Conservation (phyloP, 495 filamentous ascomycete species). For the Glonium stellatum region DNA sequence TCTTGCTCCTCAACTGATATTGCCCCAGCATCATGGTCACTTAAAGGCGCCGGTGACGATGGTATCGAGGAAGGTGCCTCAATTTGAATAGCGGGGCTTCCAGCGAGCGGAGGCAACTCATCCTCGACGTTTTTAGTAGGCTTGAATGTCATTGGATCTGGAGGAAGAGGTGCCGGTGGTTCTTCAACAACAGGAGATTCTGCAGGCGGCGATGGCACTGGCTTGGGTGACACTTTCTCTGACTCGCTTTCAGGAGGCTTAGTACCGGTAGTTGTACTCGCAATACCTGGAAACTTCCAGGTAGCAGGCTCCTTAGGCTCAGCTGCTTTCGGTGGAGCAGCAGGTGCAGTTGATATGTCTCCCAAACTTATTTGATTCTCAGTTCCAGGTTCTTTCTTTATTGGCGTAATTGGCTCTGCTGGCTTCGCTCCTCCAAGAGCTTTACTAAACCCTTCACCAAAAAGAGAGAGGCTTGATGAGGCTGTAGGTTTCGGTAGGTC, state of each 20-base stretch:
- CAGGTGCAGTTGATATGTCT: slow-evolving; percentile 50
- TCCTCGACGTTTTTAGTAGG: slow-evolving; percentile 28
- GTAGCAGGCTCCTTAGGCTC: slow-evolving; percentile 41
- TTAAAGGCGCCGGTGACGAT: slow-evolving; percentile 29
- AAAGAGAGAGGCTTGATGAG: slow-evolving; percentile 41
- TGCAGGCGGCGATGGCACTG: slow-evolving; percentile 20
- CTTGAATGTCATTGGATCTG: slow-evolving; percentile 27
- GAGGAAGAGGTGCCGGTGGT: slow-evolving; percentile 38
- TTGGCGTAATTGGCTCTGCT: slow-evolving; percentile 36
- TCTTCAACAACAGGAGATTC: slow-evolving; percentile 21
- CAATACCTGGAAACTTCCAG: slow-evolving; percentile 36
- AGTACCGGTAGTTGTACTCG: slow-evolving; percentile 14
- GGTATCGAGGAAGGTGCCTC: slow-evolving; percentile 37
- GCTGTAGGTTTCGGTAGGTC: slow-evolving; percentile 48
- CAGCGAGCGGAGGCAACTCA: slow-evolving; percentile 54
- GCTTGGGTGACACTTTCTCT: slow-evolving; percentile 29
- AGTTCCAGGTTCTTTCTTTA: slow-evolving; percentile 53
- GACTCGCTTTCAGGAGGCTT: not conserved
- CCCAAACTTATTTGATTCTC: slow-evolving; percentile 44
- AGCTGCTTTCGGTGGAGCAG: slow-evolving; percentile 31
- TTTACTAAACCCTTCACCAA: slow-evolving; percentile 51
- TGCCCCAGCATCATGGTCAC: slow-evolving; percentile 5
- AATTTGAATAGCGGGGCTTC: slow-evolving; percentile 47
- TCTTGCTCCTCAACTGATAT: slow-evolving; percentile 32
- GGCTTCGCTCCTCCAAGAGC: slow-evolving; percentile 45